phyloP scores from a whole-genome alignment of 169 alveolate genomes.

The Eimeria praecox region DNA sequence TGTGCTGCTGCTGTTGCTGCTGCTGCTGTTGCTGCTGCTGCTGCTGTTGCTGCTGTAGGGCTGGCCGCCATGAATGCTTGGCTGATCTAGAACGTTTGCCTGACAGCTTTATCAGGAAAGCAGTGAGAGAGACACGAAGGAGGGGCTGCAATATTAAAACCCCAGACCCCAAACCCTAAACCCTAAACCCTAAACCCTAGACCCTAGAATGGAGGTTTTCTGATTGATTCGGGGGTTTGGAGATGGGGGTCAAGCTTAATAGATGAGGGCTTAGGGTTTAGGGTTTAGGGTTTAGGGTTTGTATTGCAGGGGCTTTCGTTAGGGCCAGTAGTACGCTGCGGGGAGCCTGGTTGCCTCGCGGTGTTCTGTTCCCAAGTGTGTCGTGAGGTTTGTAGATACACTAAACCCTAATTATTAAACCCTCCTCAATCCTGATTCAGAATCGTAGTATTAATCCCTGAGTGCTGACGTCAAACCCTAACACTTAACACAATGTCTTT shows the following conservation, averaged over 20 bases:
- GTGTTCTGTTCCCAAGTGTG: slow-evolving; percentile 55
- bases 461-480: neutral
- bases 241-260: neutral
- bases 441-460: neutral
- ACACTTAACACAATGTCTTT: neutral
- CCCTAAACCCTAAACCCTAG: neutral
- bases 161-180: neutral
- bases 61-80: neutral
- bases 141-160: neutral
- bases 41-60: neutral
- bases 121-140: neutral
- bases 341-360: slow-evolving; percentile 55
- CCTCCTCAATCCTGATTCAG: neutral
- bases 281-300: slow-evolving; percentile 18
- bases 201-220: neutral
- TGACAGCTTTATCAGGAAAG: neutral
- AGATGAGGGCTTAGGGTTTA: neutral
- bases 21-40: neutral
- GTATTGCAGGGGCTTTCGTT: slow-evolving; percentile 48
- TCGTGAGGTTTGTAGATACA: slow-evolving; percentile 24
- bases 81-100: neutral
- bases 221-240: neutral
- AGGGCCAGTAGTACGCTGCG: slow-evolving; percentile 36
- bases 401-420: neutral
- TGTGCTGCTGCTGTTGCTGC: neutral